These are phyloP conservation scores for Mortierella sp. DNA, from an alignment of 371 early-diverging fungal genomes.

Conservation along the genomic window DNA sequence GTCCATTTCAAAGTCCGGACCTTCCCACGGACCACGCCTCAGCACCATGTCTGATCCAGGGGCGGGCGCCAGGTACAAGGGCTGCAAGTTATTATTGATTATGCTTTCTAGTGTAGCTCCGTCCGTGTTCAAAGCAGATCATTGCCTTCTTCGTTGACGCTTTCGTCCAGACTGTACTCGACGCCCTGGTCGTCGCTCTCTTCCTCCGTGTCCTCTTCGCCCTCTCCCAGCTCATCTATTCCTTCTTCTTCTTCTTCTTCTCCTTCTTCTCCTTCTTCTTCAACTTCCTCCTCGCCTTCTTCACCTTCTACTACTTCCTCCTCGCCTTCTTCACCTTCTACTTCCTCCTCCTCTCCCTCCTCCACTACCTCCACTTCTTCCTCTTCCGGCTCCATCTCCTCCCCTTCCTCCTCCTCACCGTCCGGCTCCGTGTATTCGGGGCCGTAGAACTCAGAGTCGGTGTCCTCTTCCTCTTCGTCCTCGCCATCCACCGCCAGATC, in stretches of 20 bases:
- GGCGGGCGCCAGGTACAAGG: no score
- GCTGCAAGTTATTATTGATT: no score
- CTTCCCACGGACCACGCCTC: no score
- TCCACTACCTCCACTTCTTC: conserved; percentile 8
- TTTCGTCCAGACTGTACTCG: no score
- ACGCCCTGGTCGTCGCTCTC: no score
- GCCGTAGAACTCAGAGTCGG: conserved; percentile 12
- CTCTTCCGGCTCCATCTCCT: conserved; percentile 6
- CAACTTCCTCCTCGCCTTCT: background rate
- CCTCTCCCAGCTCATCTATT: background rate
- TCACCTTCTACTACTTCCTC: conserved; percentile 1
- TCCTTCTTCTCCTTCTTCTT: conserved; percentile 1
- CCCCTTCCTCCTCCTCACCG: conserved; percentile 8
- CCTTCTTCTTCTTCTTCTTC: conserved; percentile 14
- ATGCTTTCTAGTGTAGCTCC: no score
- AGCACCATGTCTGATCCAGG: no score
- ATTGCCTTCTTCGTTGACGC: background rate
- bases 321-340: conserved; percentile 3
- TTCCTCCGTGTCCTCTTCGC: background rate
- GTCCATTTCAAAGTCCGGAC: no score
- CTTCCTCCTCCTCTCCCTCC: conserved; percentile 4
- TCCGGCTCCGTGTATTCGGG: no score
- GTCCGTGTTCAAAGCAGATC: no score
- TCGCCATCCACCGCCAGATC: conserved; percentile 12
- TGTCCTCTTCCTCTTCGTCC: conserved; percentile 11